Evolutionary conservation across 495 filamentous ascomycete genomes (phyloP), one percentile per base, ranked within the genome.

Genomic region (Clavariopsis aquatica): DNA sequence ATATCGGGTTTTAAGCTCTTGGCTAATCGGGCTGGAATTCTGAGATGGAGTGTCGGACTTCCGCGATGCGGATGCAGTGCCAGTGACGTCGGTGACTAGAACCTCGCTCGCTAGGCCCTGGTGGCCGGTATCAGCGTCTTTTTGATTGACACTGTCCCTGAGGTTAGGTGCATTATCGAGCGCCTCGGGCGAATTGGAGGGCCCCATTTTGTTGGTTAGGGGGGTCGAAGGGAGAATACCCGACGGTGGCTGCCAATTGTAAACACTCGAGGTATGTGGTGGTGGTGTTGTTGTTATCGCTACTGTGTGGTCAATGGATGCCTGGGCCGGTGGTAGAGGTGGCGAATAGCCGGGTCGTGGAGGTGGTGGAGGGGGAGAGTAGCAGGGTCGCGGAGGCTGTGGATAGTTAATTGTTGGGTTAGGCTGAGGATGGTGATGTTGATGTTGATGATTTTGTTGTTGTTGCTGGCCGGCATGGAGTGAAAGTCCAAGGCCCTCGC

Each of bases 1-100:
- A 34, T 86, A 83, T 17, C 94, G 87, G 66, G 92, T 83, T 55
- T 76, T 83, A 23, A 89, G 71, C 4, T 80, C 29, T 38, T 62
- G 51, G 22, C 20, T 27, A n/a, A 28, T 38, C 15, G 31, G 27
- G 31, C 60, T 57, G 17, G 41, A 7, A 13, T 45, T 34, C 22
- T 19, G 54, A 13, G 22, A 9, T 9, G 31, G 6, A 8, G 20
- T 36, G 13, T 8, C 36, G 43, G 54, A 23, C 20, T 26, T 10
- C n/a, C 19, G 34, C 12, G 62, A 47, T 24, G 23, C 27, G 17
- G 22, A 2, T 7, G 47, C 8, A 17, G 19, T 17, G 26, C 19
- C 47, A 23, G 47, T 23, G 26, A 9, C 23, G 22, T 47, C 45
- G 19, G 45, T n/a, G 45, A n/a, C 12, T 34, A 12, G 31, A 12